A percentile compares a stretch with the other conserved stretches of the same genome.
These are phyloP conservation scores for Pleoardoris graminearum DNA, from an alignment of 2,329 filamentous ascomycete species.

Conservation along the genomic window DNA sequence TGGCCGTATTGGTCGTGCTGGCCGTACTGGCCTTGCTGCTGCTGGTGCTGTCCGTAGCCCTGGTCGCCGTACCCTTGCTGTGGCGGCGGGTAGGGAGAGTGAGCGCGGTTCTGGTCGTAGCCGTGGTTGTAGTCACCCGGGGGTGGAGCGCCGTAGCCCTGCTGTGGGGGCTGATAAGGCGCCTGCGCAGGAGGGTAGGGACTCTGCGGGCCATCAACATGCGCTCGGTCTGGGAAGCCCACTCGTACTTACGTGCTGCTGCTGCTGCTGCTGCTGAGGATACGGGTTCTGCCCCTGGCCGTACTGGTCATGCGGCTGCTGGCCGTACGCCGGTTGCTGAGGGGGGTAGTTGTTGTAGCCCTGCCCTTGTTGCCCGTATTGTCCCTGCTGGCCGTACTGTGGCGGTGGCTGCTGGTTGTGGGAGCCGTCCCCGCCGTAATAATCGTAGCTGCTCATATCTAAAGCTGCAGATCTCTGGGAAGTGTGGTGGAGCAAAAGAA, in stretches of 20 bases:
- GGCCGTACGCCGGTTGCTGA: conserved; percentile 27
- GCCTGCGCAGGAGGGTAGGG: conserved; percentile 36
- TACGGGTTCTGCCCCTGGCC: conserved; percentile 27
- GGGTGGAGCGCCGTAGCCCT: conserved; percentile 35
- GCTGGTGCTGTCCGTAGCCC: conserved; percentile 39
- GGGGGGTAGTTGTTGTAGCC: conserved; percentile 29
- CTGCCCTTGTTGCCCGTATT: conserved; percentile 19
- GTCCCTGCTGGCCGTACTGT: conserved; percentile 22
- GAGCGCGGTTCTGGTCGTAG: conserved; percentile 42
- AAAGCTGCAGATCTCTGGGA: background rate
- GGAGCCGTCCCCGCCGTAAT: conserved; percentile 39
- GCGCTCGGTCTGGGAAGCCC: background rate
- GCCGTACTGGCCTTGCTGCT: conserved; percentile 12
- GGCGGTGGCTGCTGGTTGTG: conserved; percentile 31
- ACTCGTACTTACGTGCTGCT: conserved; percentile 15
- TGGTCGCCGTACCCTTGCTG: conserved; percentile 32
- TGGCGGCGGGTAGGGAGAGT: conserved; percentile 39
- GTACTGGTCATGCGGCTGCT: conserved; percentile 36
- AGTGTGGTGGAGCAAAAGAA: conserved; percentile 2
- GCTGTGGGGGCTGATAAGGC: conserved; percentile 33
- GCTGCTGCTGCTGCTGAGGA: conserved; percentile 22
- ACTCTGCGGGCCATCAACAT: conserved; percentile 19
- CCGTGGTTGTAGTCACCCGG: conserved; percentile 37
- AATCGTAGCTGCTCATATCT: conserved; percentile 38
- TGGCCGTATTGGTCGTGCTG: conserved; percentile 46